Conservation (phyloP, 768 basidiomycete genomes). For the Boletus vermiculosoides region DNA sequence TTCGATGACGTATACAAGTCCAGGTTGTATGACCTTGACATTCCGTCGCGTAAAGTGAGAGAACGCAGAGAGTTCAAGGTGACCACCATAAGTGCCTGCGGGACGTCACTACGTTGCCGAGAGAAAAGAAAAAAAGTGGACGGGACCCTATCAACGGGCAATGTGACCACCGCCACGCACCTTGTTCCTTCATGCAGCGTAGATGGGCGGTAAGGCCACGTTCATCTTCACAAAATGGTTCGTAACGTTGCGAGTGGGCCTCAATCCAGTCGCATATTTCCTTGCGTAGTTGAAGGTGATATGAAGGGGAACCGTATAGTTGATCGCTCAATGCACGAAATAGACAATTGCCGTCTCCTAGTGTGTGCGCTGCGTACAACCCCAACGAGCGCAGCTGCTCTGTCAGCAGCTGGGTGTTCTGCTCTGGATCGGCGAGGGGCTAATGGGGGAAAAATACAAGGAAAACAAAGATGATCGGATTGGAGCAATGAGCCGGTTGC, state of each 20-base stretch:
- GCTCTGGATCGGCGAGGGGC: constrained; percentile 57
- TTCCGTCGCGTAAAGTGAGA: constrained; percentile 74
- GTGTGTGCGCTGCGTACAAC: constrained; percentile 81
- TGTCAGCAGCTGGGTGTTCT: constrained; percentile 64
- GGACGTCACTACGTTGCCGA: constrained; percentile 13
- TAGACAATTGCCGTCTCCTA: constrained; percentile 92
- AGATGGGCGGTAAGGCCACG: constrained; percentile 73
- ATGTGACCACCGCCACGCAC: constrained; percentile 37
- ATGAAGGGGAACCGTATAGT: constrained; percentile 69
- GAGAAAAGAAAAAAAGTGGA: constrained; percentile 11
- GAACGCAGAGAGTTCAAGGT: constrained; percentile 91
- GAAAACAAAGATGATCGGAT: constrained; percentile 11
- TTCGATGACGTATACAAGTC: constrained; percentile 87
- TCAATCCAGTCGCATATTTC: constrained; percentile 86
- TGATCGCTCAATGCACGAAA: constrained; percentile 91
- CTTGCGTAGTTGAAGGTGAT: constrained; percentile 65
- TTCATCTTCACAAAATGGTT: constrained; percentile 85
- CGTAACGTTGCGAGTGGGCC: constrained; percentile 66
- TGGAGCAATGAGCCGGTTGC: constrained; percentile 17
- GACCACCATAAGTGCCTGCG: constrained; percentile 85
- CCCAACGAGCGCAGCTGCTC: constrained; percentile 75
- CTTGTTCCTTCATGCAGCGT: constrained; percentile 74
- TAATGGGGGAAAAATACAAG: constrained; percentile 11
- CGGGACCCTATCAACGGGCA: background rate
- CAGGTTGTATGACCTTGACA: constrained; percentile 92